Percentiles rank a stretch among this genome's conserved stretches.
These are phyloP conservation scores for Aspergillus fumigatus DNA, from an alignment of 2,329 filamentous ascomycete species.

Conservation along the genomic window DNA sequence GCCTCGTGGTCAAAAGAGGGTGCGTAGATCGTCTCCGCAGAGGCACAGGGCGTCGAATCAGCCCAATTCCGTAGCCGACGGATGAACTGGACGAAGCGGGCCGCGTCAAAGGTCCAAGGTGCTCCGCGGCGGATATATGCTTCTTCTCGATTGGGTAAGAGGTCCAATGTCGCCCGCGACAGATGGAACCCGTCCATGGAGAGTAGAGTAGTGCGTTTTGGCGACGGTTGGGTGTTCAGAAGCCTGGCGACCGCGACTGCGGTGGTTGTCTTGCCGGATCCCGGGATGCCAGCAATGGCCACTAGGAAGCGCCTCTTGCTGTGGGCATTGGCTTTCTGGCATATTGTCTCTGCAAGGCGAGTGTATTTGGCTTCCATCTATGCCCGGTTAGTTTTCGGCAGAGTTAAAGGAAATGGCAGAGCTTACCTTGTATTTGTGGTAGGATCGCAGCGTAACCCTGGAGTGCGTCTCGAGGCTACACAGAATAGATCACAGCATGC, in stretches of 20 bases:
- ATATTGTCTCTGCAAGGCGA: constrained; percentile 15
- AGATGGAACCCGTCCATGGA: constrained; percentile 40
- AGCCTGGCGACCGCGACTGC: constrained; percentile 24
- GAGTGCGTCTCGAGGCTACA: neutral
- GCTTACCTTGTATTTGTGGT: constrained; percentile 1
- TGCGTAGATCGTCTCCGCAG: constrained; percentile 18
- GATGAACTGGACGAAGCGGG: constrained; percentile 26
- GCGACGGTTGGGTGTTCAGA: constrained; percentile 15
- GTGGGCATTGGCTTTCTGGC: constrained; percentile 11
- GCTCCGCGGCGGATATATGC: constrained; percentile 34
- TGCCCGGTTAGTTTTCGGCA: neutral
- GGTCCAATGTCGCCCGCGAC: constrained; percentile 24
- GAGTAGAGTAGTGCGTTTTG: constrained; percentile 17
- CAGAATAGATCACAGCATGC: neutral
- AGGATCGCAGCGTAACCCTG: neutral
- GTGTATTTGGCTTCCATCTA: constrained; percentile 21
- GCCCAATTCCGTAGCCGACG: constrained; percentile 21
- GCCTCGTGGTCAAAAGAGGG: constrained; percentile 34
- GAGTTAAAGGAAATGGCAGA: neutral
- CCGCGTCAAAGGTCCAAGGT: constrained; percentile 36
- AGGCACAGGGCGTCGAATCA: constrained; percentile 12
- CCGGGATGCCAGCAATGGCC: constrained; percentile 29
- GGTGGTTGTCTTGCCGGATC: constrained; percentile 34
- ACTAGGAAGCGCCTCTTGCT: constrained; percentile 19
- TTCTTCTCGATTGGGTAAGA: constrained; percentile 28